Percentiles rank a stretch among this genome's conserved stretches.
phyloP scores from a whole-genome alignment of 352 stramenopile species.

The Phytophthora kernoviae region DNA sequence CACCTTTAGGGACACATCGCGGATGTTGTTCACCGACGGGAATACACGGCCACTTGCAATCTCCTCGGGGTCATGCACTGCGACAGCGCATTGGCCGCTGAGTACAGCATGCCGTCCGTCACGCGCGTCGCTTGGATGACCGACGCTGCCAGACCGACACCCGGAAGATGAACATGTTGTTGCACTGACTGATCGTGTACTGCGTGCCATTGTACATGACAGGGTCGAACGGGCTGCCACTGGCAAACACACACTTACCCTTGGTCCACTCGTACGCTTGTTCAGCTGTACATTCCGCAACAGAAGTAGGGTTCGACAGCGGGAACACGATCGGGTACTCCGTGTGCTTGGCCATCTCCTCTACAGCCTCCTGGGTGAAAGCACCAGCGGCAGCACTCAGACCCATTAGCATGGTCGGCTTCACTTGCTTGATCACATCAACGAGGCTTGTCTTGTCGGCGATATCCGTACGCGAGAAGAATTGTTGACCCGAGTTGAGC shows the following conservation, averaged over 20 bases:
- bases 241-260: constrained; percentile 95
- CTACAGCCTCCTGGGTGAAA: constrained; percentile 86
- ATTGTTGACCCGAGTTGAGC: constrained; percentile 80
- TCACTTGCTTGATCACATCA: constrained; percentile 83
- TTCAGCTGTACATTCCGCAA: constrained; percentile 96
- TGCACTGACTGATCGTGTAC: constrained; percentile 89
- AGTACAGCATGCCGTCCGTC: constrained; percentile 96
- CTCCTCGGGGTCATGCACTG: constrained; percentile 93
- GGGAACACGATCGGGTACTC: constrained; percentile 96
- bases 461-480: constrained; percentile 73
- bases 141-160: constrained; percentile 92
- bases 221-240: constrained; percentile 94
- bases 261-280: constrained; percentile 97
- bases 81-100: constrained; percentile 93
- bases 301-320: constrained; percentile 96
- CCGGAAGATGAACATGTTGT: constrained; percentile 99
- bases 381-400: constrained; percentile 86
- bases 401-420: constrained; percentile 96
- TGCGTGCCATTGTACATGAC: constrained; percentile 88
- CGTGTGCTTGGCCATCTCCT: constrained; percentile 89
- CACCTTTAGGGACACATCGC: constrained; percentile 93
- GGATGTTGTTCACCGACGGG: constrained; percentile 92
- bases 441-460: constrained; percentile 78
- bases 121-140: constrained; percentile 80
- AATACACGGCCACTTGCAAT: constrained; percentile 94